These are phyloP conservation scores for Coprinopsis marcescibilis DNA, from an alignment of 768 basidiomycete genomes.

Conservation along the genomic window DNA sequence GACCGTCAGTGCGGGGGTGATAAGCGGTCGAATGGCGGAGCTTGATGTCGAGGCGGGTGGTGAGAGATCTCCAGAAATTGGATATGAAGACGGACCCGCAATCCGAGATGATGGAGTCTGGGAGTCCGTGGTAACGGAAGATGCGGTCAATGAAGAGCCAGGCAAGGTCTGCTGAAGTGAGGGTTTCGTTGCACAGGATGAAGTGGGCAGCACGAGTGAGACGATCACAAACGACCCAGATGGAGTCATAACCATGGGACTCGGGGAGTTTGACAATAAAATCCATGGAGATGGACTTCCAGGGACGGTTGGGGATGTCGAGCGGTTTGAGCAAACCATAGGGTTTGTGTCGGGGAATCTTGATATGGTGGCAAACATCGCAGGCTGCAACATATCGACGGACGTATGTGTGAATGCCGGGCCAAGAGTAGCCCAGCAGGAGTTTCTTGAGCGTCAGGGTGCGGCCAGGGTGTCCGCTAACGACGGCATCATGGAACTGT, in stretches of 20 bases:
- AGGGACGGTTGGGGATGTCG: slow-evolving; percentile 20
- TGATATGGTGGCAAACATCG: slow-evolving; percentile 12
- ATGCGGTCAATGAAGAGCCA: slow-evolving; percentile 30
- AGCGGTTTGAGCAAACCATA: slow-evolving; percentile 9
- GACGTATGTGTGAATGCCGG: slow-evolving; percentile 1
- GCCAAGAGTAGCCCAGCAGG: slow-evolving; percentile 7
- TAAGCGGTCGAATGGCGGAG: slow-evolving; percentile 31
- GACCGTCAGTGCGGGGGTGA: slow-evolving; percentile 36
- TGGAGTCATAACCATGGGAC: slow-evolving; percentile 30
- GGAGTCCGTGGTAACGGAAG: slow-evolving; percentile 30
- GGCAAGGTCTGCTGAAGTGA: slow-evolving; percentile 25
- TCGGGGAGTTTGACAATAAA: slow-evolving; percentile 36
- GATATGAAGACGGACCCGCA: slow-evolving; percentile 24
- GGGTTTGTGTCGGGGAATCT: slow-evolving; percentile 14
- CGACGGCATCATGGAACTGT: slow-evolving; percentile 28
- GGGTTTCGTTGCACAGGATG: slow-evolving; percentile 26
- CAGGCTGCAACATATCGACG: slow-evolving; percentile 9
- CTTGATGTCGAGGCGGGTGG: slow-evolving; percentile 24
- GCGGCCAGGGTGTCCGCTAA: slow-evolving; percentile 37
- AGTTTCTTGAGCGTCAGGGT: slow-evolving; percentile 27
- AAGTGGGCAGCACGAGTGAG: slow-evolving; percentile 39
- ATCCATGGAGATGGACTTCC: slow-evolving; percentile 35
- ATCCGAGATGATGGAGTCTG: slow-evolving; percentile 28
- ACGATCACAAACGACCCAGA: slow-evolving; percentile 32
- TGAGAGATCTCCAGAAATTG: slow-evolving; percentile 25